Evolutionary conservation across 345 rosid genomes (phyloP), one percentile per base, ranked within the genome.

Genomic region (Populus pruinosa): DNA sequence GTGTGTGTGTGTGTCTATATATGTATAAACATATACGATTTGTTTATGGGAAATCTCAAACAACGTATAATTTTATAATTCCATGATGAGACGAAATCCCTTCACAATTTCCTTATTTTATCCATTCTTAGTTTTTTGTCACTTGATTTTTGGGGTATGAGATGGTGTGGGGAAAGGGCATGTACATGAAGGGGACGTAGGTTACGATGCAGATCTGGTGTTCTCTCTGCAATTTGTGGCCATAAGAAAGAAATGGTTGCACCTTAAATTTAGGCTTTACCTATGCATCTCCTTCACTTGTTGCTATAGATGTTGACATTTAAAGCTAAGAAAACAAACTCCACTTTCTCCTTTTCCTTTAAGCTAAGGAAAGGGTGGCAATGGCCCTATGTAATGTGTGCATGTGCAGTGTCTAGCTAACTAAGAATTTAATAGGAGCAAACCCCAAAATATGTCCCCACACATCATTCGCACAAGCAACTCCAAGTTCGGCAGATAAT

Each of bases 331-430:
- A 79, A 81, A 63, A 59, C 59, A 67, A 69, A 61, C 68, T 67
- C 66, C 74, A 69, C 77, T 85, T 76, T 82, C 66, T 74, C 69
- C 44, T 67, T 82, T 80, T 67, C 65, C 77, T 72, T 76, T 78
- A 83, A 82, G 82, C 86, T 69, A 80, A 79, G 71, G 72, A 77
- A 66, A 27, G 71, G 78, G 49, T 14, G 47, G 80, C 63, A 44
- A 71, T 75, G 83, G 67, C 65, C 79, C 43, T 78, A 23, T 16
- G 39, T 50, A 50, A 63, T 78, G 72, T 73, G 67, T 59, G 70
- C 82, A 79, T 79, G 82, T 79, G 77, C 74, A 39, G 6, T 73
- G 74, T 73, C 77, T 38, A 71, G 53, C 53, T 47, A 47, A 14
- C 35, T 33, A 50, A 6, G 43, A 50, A 23, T 62, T 62, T 56